Conservation (phyloP, 176 grass and related monocot species). For the Poa pratensis region DNA sequence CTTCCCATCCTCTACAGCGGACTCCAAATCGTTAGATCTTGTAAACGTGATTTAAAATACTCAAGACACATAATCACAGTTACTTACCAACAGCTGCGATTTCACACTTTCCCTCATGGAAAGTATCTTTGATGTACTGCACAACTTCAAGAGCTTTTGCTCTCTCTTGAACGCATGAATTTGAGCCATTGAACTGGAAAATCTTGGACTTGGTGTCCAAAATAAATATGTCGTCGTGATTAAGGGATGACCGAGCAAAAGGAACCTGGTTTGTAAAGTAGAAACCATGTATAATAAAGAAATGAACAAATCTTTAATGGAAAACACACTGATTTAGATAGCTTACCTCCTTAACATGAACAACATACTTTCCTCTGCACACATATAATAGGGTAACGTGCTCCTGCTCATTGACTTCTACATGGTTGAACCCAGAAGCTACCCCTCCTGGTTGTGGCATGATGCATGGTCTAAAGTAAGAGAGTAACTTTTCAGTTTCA, state of each 20-base stretch:
- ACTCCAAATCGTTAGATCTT: conserved; percentile 37
- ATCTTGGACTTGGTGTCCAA: conserved; percentile 96
- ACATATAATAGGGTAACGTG: conserved; percentile 80
- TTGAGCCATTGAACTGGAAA: conserved; percentile 96
- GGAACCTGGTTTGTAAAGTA: conserved; percentile 67
- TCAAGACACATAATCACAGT: background rate
- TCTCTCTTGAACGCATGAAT: conserved; percentile 98
- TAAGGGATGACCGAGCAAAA: conserved; percentile 82
- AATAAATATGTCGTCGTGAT: conserved; percentile 97
- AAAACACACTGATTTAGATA: conserved; percentile 25
- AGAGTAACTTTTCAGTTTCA: conserved; percentile 92
- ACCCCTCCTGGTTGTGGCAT: conserved; percentile 89
- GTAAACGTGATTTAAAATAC: conserved; percentile 2
- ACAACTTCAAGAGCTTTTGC: conserved; percentile 98
- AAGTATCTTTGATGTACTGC: conserved; percentile 95
- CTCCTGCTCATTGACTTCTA: conserved; percentile 72
- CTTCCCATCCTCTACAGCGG: conserved; percentile 79
- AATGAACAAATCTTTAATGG: background rate
- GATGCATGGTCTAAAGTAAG: conserved; percentile 96
- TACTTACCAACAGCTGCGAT: conserved; percentile 86
- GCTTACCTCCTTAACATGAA: conserved; percentile 96
- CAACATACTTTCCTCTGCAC: conserved; percentile 93
- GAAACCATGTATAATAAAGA: conserved; percentile 30
- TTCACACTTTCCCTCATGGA: conserved; percentile 91
- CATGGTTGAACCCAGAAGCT: conserved; percentile 87